These are phyloP conservation scores for Evansstolkia leycettana DNA, from an alignment of 495 filamentous ascomycete genomes.

Conservation along the genomic window DNA sequence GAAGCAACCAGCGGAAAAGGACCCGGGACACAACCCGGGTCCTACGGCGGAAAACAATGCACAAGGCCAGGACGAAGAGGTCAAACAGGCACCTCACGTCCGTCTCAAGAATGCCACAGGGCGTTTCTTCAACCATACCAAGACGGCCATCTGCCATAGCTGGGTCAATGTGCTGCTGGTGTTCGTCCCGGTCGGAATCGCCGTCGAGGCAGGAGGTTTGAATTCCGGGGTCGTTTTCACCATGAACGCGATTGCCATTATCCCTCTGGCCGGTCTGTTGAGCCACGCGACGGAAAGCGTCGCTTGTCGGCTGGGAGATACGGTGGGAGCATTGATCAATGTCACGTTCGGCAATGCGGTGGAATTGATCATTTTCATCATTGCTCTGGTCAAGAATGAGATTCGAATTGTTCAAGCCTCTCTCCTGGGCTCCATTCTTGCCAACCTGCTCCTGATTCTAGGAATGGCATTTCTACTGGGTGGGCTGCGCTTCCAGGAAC, in stretches of 20 bases:
- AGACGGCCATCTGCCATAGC: constrained; percentile 38
- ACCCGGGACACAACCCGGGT: constrained; percentile 10
- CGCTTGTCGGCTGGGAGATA: constrained; percentile 65
- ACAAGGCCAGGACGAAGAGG: constrained; percentile 10
- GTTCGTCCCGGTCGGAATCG: constrained; percentile 72
- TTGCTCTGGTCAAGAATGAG: constrained; percentile 43
- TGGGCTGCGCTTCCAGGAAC: constrained; percentile 78
- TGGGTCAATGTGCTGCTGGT: constrained; percentile 70
- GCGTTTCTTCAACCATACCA: constrained; percentile 27
- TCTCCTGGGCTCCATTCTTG: constrained; percentile 75
- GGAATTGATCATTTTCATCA: constrained; percentile 71
- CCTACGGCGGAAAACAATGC: constrained; percentile 7
- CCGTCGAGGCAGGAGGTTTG: constrained; percentile 38
- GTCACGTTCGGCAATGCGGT: constrained; percentile 86
- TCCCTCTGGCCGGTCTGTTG: constrained; percentile 70
- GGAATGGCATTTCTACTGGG: constrained; percentile 85
- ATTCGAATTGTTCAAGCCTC: constrained; percentile 86
- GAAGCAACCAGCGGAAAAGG: constrained; percentile 14
- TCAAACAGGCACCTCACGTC: constrained; percentile 16
- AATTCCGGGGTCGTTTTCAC: constrained; percentile 50
- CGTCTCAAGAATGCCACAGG: constrained; percentile 22
- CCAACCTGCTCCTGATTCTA: constrained; percentile 76
- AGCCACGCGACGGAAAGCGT: constrained; percentile 74
- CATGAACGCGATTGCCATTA: constrained; percentile 73
- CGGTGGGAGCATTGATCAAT: constrained; percentile 70